Percentiles rank a stretch among this genome's conserved stretches.
phyloP scores from a whole-genome alignment of 2,329 filamentous ascomycete genomes.

The Tetracladium maxilliforme region DNA sequence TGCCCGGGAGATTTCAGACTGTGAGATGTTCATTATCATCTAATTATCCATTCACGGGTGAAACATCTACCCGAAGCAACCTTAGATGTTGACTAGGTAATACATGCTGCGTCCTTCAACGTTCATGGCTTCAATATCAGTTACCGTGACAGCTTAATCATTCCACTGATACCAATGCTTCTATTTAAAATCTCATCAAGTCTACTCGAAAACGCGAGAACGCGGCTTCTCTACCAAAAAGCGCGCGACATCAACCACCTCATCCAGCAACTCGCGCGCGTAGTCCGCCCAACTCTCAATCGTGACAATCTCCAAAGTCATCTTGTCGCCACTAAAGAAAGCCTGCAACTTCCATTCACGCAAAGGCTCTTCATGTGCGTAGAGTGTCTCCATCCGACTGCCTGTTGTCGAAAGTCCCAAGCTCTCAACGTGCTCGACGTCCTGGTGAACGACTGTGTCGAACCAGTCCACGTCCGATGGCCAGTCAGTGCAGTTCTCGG shows the following conservation, averaged over 20 bases:
- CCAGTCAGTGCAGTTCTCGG: slow-evolving; percentile 18
- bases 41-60: too few relatives aligned
- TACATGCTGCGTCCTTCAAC: too few relatives aligned
- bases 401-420: too few relatives aligned
- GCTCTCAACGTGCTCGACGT: slow-evolving; percentile 23
- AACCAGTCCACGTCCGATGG: slow-evolving; percentile 12
- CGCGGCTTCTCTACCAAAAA: slow-evolving; percentile 23
- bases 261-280: slow-evolving; percentile 32
- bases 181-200: too few relatives aligned
- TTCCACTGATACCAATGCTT: too few relatives aligned
- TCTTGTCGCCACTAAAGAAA: slow-evolving; percentile 33
- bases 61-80: too few relatives aligned
- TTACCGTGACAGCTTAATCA: too few relatives aligned
- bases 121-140: too few relatives aligned
- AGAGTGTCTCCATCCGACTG: slow-evolving; percentile 39
- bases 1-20: too few relatives aligned
- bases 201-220: too few relatives aligned
- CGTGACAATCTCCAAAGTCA: slow-evolving; percentile 44
- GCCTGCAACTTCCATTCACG: slow-evolving; percentile 46
- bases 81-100: too few relatives aligned
- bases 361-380: slow-evolving; percentile 40
- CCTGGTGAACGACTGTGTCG: slow-evolving; percentile 20
- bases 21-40: too few relatives aligned
- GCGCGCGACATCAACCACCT: slow-evolving; percentile 26
- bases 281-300: slow-evolving; percentile 38